phyloP scores from a whole-genome alignment of 2,329 filamentous ascomycete genomes.

The Sarocladium oryzae region DNA sequence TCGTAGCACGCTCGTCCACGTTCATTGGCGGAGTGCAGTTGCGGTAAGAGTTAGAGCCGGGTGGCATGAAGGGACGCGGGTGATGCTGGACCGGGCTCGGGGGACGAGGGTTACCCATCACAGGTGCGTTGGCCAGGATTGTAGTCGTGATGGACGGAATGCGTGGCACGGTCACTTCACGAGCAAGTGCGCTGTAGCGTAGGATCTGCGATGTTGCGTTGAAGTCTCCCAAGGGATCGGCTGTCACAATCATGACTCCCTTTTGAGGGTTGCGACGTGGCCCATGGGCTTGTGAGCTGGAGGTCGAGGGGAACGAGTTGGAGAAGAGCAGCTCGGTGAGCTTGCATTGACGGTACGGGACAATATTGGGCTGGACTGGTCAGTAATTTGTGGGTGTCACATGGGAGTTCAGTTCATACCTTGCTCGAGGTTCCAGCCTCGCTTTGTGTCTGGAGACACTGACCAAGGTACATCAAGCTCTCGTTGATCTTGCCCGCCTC shows the following conservation, averaged over 20 bases:
- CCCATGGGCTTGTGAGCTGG: conserved; percentile 35
- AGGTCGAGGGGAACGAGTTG: conserved; percentile 68
- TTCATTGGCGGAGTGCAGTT: conserved; percentile 33
- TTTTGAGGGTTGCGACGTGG: conserved; percentile 67
- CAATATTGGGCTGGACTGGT: conserved; percentile 55
- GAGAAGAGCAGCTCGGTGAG: conserved; percentile 79
- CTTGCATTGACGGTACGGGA: conserved; percentile 79
- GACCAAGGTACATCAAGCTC: conserved; percentile 94
- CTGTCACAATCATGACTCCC: conserved; percentile 93
- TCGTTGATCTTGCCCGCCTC: conserved; percentile 99
- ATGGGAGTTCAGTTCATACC: conserved; percentile 37
- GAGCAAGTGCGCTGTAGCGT: conserved; percentile 85
- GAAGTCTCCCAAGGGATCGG: conserved; percentile 87
- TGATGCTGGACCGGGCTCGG: conserved; percentile 28
- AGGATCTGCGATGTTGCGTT: conserved; percentile 96
- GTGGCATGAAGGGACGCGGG: conserved; percentile 33
- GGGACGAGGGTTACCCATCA: conserved; percentile 18
- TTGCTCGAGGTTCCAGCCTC: conserved; percentile 68
- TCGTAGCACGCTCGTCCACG: conserved; percentile 57
- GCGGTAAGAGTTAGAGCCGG: conserved; percentile 25
- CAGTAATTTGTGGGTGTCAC: neutral
- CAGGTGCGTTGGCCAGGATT: conserved; percentile 41
- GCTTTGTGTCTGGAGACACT: conserved; percentile 93
- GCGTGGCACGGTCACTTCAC: conserved; percentile 86
- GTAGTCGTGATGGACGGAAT: conserved; percentile 76